Conservation (phyloP, 345 rosid species). For the Triadica sebifera region DNA sequence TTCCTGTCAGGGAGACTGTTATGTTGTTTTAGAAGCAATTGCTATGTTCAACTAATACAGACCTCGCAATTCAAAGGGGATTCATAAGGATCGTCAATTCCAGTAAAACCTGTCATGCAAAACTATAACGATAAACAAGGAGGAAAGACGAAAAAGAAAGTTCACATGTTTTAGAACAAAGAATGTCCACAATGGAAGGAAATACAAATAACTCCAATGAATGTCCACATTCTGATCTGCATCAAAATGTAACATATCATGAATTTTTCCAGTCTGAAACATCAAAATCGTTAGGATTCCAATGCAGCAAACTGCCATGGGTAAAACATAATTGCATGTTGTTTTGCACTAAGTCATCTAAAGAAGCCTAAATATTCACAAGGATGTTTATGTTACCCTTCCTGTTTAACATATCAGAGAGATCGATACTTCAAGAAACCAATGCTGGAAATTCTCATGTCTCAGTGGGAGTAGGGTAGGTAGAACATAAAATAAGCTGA, state of each 20-base stretch:
- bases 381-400: background rate
- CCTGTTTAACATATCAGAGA: background rate
- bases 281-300: background rate
- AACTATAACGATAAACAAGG: background rate
- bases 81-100: slow-evolving; percentile 93
- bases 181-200: background rate
- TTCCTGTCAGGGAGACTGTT: background rate
- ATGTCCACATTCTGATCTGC: no score
- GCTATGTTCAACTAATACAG: slow-evolving; percentile 7
- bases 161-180: background rate
- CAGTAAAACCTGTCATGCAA: slow-evolving; percentile 70
- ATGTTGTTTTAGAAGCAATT: background rate
- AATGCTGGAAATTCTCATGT: background rate
- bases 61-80: slow-evolving; percentile 86
- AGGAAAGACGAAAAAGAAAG: background rate
- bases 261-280: background rate
- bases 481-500: background rate
- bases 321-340: no score
- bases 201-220: background rate
- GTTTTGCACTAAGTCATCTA: background rate
- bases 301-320: no score
- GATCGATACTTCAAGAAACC: background rate
- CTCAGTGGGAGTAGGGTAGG: background rate
- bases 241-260: background rate
- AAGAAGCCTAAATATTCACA: background rate